Base-by-base conservation (phyloP, 2,329 filamentous ascomycete species). In the Diplocarpon rosae region DNA sequence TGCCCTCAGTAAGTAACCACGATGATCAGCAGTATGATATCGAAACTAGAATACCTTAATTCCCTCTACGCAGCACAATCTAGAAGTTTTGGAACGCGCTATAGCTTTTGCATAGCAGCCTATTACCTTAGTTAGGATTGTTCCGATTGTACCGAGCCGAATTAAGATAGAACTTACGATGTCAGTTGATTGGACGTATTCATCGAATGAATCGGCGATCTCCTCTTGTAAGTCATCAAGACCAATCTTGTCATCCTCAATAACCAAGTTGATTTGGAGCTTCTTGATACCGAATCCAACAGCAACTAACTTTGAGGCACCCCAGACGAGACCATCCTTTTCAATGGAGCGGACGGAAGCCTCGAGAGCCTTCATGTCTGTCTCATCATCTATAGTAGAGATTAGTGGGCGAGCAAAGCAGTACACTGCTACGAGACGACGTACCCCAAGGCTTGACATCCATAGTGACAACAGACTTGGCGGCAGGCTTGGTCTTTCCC, bases 401-500 rank as follows among this genome's bases (percentile, higher is more conserved):
- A 15, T 11, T n/a, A 27, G 49, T 61, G 52, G 62, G 56, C 39
- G 31, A 30, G 8, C 6, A 3, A n/a, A 13, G 12, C 14, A 2
- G 12, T 2, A 6, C 16, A 16, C 6, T 16, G 14, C 12, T 13
- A 17, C 33, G 33, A 39, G 32, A 47, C 39, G 51, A 74, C 85
- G 59, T 84, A 95, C 90, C 92, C 90, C 92, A 96, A 63, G 92
- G 92, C 80, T 98, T 98, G 57, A 98, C 85, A 62, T 96, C 90
- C 57, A 98, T 62, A 56, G 88, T 96, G 62, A 96, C 88, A 52
- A 96, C 74, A 49, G 90, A 96, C 80, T 98, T 98, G 66, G 92
- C 92, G 52, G 82, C 81, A 58, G 80, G 75, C 86, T 96, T 95
- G 56, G 75, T 71, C 80, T 95, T 95, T 68, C 76, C 76, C 58